Evolutionary conservation across 2,329 filamentous ascomycete species (phyloP).

Genomic region (Penicillium freii): DNA sequence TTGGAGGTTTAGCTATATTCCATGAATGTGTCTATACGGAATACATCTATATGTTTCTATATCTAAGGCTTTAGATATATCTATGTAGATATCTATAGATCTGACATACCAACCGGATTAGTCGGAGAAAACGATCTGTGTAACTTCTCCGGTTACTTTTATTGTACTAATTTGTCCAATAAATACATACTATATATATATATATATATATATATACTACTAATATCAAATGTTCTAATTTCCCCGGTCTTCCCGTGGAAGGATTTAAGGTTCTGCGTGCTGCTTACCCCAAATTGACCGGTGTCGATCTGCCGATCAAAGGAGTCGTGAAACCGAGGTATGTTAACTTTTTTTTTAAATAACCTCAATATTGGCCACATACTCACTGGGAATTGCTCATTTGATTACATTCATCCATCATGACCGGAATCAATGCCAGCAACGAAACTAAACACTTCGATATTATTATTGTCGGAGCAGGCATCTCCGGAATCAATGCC

Average conservation of each 20-base stretch:
- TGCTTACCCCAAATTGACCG: not conserved
- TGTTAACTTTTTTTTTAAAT: constrained; percentile 14
- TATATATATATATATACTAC: not conserved
- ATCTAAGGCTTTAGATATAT: not conserved
- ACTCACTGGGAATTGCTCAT: not conserved
- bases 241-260: not conserved
- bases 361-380: not conserved
- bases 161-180: not conserved
- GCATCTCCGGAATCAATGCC: constrained; percentile 72
- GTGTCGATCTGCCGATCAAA: not conserved
- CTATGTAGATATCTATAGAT: not conserved
- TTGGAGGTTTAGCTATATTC: not conserved
- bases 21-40: too few relatives aligned
- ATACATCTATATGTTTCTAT: not conserved
- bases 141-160: not conserved
- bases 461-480: constrained; percentile 67
- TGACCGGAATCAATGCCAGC: constrained; percentile 9
- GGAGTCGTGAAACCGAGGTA: constrained; percentile 22
- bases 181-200: not conserved
- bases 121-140: not conserved
- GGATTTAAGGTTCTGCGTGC: not conserved
- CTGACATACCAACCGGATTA: not conserved
- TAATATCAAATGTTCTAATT: not conserved
- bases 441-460: constrained; percentile 41
- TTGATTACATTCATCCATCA: not conserved